Base-by-base conservation (phyloP, 2,329 filamentous ascomycete genomes). In the Ophiostoma novo-ulmi region DNA sequence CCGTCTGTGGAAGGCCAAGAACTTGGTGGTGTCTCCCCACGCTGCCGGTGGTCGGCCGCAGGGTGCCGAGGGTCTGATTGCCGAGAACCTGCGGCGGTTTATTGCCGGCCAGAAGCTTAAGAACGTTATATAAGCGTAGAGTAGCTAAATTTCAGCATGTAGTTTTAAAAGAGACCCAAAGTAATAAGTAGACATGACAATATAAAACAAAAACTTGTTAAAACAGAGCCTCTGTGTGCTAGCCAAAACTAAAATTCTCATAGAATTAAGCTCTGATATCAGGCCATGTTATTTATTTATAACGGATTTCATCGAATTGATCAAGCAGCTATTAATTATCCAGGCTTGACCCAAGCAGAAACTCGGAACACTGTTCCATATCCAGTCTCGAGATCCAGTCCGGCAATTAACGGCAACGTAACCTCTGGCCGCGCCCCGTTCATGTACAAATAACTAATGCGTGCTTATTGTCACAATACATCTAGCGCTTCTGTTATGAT, bases 11-110 rank as follows among this genome's bases (percentile, higher is more conserved):
- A 73, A 71, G 73, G 66, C 74, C 67, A 74, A 74, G 70, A 76
- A 76, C 70, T 36, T 73, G 20, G 35, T 76, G 14, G 70, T 76
- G 31, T 75, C 74, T 68, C 75, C 75, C 35, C 75, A 76, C 44
- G 74, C 86, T 0, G 87, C 86, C 0, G 87, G 87, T 2, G 87
- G 87, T 0, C 77, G 88, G 71, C 88, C 88, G 5, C 86, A 88
- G 78, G 87, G 84, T 4, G 81, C 84, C 0, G 87, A 89, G 80
- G 81, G 75, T 6, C 78, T 90, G 75, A 88, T 89, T 73, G 84
- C 85, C 58, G 82, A 87, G 71, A 90, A 90, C 74, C 74, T 90
- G 78, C 80, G 87, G 73, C 80, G 83, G 73, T 87, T 89, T 75
- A 73, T 88, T 73, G 87, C 87, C 0, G 83, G 83, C 0, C 87